Conservation (phyloP, 2,329 filamentous ascomycete genomes). For the Lasiodiplodia sp. region DNA sequence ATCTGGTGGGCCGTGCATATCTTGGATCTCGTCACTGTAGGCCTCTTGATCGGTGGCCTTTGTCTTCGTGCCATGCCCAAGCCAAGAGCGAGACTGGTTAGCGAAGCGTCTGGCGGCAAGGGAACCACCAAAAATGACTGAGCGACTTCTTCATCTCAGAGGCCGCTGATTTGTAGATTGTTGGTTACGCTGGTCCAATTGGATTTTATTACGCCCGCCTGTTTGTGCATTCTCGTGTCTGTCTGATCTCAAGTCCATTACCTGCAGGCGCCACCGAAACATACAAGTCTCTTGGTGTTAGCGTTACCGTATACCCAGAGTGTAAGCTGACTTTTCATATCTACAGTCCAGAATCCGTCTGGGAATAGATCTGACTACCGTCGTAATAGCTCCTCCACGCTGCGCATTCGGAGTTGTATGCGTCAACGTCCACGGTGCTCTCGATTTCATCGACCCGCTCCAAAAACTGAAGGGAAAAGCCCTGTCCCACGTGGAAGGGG, state of each 20-base stretch:
- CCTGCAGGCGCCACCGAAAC: too few species aligned
- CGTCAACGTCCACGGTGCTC: slow-evolving; percentile 11
- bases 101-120: not conserved
- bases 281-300: not conserved
- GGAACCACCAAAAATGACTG: slow-evolving; percentile 13
- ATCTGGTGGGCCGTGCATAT: slow-evolving; percentile 93
- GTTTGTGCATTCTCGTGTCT: not conserved
- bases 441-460: slow-evolving; percentile 48
- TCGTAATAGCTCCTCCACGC: slow-evolving; percentile 13
- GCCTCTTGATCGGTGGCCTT: slow-evolving; percentile 38
- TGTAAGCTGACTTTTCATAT: too few species aligned
- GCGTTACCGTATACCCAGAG: not conserved
- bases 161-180: not conserved
- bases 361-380: not conserved
- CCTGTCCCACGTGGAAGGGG: slow-evolving; percentile 37
- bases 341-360: slow-evolving; percentile 20
- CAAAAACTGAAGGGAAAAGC: slow-evolving; percentile 61
- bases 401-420: not conserved
- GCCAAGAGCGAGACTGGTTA: not conserved
- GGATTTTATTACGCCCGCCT: not conserved
- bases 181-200: not conserved
- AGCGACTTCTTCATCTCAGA: not conserved
- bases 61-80: slow-evolving; percentile 9
- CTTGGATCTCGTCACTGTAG: slow-evolving; percentile 63
- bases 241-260: not conserved